Evolutionary conservation across 1,284 basidiomycete species (phyloP), one percentile per base, ranked within the genome.

Genomic region (Trametes hirsuta): DNA sequence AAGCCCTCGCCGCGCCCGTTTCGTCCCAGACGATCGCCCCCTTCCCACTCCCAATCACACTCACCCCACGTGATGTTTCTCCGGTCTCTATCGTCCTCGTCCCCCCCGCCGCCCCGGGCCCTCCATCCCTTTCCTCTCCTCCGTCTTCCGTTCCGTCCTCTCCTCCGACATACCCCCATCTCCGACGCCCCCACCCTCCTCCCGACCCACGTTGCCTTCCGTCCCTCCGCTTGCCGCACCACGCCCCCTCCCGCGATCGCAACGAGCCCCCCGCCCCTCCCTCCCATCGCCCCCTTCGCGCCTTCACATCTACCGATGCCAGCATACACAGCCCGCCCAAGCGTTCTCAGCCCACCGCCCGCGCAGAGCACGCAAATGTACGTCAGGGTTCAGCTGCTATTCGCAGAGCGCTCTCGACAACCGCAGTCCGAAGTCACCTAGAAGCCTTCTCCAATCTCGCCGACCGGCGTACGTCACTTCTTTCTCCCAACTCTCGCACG

Each of bases 381-480:
- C 56, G 56, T 58, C 56, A 58, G 49, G 14, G 11, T 40, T 50
- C 14, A 18, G 39, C n/a, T 40, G 39, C 15, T 30, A 30, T 50
- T 40, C 54, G 30, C 40, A 49, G 39, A 61, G 53, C 56, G 56
- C 47, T 54, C 53, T 61, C 59, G 49, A 30, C 30, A 30, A 30
- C 57, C 53, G 45, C 51, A 55, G 50, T 53, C 47, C 60, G 51
- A 53, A 65, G 51, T 45, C 53, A 53, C 42, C 64, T 45, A 60
- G 61, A 62, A 58, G 55, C 15, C 55, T 56, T 65, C 58, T 55
- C 48, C 37, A 22, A 39, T 49, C 60, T 60, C 53, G 64, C 58
- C 58, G 49, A 50, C 59, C 53, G 63, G 63, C 59, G 46, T 59
- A 59, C 51, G 55, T 57, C 55, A 47, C 55, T 46, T 53, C 52